Evolutionary conservation across 306 rosid species (phyloP), one percentile per base, ranked within the genome.

Genomic region (Pachyrhizus erosus): DNA sequence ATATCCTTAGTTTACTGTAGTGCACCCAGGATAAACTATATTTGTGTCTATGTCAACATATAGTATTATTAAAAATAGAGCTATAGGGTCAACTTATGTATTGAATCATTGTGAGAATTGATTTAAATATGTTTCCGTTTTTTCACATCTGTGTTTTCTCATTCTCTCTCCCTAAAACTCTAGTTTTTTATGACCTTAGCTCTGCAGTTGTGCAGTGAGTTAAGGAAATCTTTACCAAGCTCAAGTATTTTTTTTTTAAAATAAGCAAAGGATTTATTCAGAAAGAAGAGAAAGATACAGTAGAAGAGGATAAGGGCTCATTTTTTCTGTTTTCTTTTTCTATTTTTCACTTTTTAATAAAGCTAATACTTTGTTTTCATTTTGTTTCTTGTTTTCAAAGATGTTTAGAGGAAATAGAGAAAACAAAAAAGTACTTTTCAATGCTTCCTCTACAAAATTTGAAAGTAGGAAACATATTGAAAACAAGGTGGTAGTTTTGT

Each of bases 221-320:
- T 37, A 37, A 37, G 42, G 42, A 37, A 37, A 12, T 2, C 20
- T 46, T 69, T 21, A 42, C 57, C 55, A 17, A 68, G 55, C 27
- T 21, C 57, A 51, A n/a, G 24, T 51, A 51, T 17, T 1, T 51
- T 51, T 15, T 49, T 37, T 15, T 51, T 51, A 17, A 49, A 49
- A 49, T 15, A 49, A 49, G 4, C 20, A 5, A 17, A 49, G 17
- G 12, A 43, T 43, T 43, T 10, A 49, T 49, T 49, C n/a, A 17
- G 58, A 51, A n/a, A 51, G 58, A n/a, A 51, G 58, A 51, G 58
- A n/a, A 51, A n/a, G 23, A 51, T 51, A 51, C 58, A 17, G 10
- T 51, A 51, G 58, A 51, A n/a, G 58, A 51, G 58, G 58, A 51
- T 51, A 51, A 51, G 58, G n/a, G n/a, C n/a, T n/a, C n/a, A n/a